Evolutionary conservation across 2,329 filamentous ascomycete genomes (phyloP), one percentile per base, ranked within the genome.

Genomic region (Alternaria atra): DNA sequence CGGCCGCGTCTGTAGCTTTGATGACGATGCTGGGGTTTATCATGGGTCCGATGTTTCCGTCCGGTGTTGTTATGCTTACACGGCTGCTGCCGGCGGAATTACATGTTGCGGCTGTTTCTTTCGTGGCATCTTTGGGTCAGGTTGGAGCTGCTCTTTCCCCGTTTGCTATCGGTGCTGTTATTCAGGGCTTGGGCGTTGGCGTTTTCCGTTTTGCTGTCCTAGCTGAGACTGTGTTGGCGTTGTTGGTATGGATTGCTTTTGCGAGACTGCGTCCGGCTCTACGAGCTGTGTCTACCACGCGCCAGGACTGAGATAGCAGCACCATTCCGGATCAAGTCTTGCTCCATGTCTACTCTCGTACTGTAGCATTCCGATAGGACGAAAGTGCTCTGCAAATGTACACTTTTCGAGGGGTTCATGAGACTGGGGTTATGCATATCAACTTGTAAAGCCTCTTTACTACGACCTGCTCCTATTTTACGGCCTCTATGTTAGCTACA

Each of bases 111-210:
- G 81, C 79, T 2, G 80, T 84, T 5, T 80, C 80, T 1, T 81
- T 83, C 30, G 81, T 81, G 1, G 78, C 80, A 2, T 77, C 80
- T 3, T 60, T 83, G 2, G 82, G 82, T 1, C 80, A 83, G 61
- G 66, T 83, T 8, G 82, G 82, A 2, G 81, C 77, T 5, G 81
- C 80, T 0, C 48, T 81, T 17, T 64, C 83, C 1, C 82, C 82
- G 0, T 82, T 83, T 55, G 74, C 70, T 4, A 77, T 83, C n/a
- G 82, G 82, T 0, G 77, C 79, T 5, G 60, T 81, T 8, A 74
- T 80, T 2, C 70, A 83, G 13, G 65, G 67, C 1, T 44, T 79
- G 8, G 81, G 81, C 0, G 80, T 83, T 44, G 70, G 69, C 2
- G 69, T 79, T 0, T 83, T 82, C 29, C 72, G 75, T 30, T 75